phyloP scores from a whole-genome alignment of 1,139 yeast genomes.

The Yamadazyma friedrichii region DNA sequence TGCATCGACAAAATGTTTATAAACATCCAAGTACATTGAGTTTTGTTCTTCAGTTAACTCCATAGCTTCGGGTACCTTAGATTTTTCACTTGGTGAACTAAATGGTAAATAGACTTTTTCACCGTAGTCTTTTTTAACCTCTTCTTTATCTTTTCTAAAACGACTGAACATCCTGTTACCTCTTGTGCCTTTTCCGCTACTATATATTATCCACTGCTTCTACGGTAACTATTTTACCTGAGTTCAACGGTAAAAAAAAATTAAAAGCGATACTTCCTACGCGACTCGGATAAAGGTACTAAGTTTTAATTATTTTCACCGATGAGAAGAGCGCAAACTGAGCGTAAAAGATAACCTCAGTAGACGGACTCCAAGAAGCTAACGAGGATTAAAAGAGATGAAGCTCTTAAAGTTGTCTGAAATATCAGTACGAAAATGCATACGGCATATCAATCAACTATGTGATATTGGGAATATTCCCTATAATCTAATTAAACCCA shows the following conservation, averaged over 20 bases:
- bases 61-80: constrained; percentile 51
- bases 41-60: constrained; percentile 54
- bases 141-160: constrained; percentile 8
- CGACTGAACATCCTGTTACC: constrained; percentile 17
- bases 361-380: no score
- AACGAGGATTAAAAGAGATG: background rate
- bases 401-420: constrained; percentile 11
- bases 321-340: background rate
- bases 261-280: background rate
- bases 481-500: constrained; percentile 44
- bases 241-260: background rate
- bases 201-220: background rate
- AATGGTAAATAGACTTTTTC: constrained; percentile 46
- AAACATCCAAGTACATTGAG: constrained; percentile 56
- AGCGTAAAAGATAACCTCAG: background rate
- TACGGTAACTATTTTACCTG: no score
- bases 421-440: constrained; percentile 13
- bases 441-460: constrained; percentile 22
- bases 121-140: constrained; percentile 12
- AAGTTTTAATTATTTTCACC: background rate
- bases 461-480: constrained; percentile 50
- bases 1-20: constrained; percentile 54
- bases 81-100: constrained; percentile 41
- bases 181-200: background rate
- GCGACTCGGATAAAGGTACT: background rate